Percentiles rank a stretch among this genome's conserved stretches.
phyloP scores from a whole-genome alignment of 1,139 yeast genomes.

The Spathaspora sp. region DNA sequence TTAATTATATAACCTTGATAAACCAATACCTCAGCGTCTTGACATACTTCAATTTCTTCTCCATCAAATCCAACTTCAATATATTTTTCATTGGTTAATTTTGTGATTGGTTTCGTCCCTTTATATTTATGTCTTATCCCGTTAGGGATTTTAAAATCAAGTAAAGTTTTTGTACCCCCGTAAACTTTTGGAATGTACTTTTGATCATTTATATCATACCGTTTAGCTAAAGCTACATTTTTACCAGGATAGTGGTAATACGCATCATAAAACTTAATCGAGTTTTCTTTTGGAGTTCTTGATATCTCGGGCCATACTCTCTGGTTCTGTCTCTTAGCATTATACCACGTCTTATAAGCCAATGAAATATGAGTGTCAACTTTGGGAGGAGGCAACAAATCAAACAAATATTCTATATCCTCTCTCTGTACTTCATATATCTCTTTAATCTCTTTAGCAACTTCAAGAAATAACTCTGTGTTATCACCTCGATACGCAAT shows the following conservation, averaged over 20 bases:
- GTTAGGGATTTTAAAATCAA: not conserved
- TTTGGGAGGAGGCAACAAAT: no score
- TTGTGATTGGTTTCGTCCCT: not conserved
- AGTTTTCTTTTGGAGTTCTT: not conserved
- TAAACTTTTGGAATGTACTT: not conserved
- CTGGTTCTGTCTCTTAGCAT: not conserved
- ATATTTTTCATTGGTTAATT: not conserved
- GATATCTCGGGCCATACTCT: not conserved
- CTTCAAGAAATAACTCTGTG: no score
- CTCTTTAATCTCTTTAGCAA: no score
- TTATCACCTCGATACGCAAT: no score
- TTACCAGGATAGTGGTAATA: not conserved
- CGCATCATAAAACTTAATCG: no score
- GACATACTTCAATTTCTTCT: not conserved
- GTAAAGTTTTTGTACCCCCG: not conserved
- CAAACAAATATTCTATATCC: no score
- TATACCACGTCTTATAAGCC: slow-evolving; percentile 1
- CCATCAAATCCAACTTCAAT: not conserved
- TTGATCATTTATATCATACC: not conserved
- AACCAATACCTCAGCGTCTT: no score
- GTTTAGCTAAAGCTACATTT: not conserved
- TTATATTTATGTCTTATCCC: not conserved
- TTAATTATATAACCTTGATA: not conserved
- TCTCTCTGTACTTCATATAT: no score
- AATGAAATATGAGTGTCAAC: not conserved